Evolutionary conservation across 176 grass and related monocot genomes (phyloP).

Genomic region (Metroxylon sagu): DNA sequence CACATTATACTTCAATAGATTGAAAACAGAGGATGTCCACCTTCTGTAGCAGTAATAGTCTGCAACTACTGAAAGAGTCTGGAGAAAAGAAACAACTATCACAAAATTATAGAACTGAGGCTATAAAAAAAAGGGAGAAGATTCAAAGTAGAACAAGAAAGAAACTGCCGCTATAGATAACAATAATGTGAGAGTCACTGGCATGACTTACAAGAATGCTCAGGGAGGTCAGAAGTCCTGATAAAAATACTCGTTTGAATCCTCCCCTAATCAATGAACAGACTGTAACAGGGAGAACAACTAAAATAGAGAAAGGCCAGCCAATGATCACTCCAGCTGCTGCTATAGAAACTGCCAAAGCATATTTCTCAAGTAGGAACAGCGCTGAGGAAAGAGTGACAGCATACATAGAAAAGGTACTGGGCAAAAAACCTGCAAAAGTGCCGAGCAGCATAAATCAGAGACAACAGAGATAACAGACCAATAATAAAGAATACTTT

Average conservation of each 20-base stretch:
- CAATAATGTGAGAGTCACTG: not conserved
- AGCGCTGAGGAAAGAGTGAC: constrained; percentile 87
- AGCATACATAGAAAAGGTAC: constrained; percentile 98
- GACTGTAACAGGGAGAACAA: constrained; percentile 73
- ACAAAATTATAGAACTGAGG: not conserved
- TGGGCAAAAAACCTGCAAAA: constrained; percentile 87
- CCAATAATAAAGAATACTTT: not conserved
- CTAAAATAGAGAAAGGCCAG: constrained; percentile 95
- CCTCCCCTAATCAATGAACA: constrained; percentile 65
- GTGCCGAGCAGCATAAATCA: not conserved
- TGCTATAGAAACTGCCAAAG: constrained; percentile 57
- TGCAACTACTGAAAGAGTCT: constrained; percentile 67
- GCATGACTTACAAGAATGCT: constrained; percentile 65
- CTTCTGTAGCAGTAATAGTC: constrained; percentile 72
- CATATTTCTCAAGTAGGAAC: constrained; percentile 85
- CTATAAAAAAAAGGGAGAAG: not conserved
- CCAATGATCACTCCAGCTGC: constrained; percentile 90
- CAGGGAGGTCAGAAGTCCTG: constrained; percentile 61
- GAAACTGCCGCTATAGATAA: too few relatives aligned
- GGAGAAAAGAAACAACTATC: constrained; percentile 19
- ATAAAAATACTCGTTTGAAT: constrained; percentile 76
- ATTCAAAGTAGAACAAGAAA: too few relatives aligned
- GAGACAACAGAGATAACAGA: constrained; percentile 22
- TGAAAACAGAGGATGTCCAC: constrained; percentile 80
- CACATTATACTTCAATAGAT: constrained; percentile 91